Evolutionary conservation across 1,139 yeast species (phyloP).

Genomic region (Eremothecium cymbalariae): DNA sequence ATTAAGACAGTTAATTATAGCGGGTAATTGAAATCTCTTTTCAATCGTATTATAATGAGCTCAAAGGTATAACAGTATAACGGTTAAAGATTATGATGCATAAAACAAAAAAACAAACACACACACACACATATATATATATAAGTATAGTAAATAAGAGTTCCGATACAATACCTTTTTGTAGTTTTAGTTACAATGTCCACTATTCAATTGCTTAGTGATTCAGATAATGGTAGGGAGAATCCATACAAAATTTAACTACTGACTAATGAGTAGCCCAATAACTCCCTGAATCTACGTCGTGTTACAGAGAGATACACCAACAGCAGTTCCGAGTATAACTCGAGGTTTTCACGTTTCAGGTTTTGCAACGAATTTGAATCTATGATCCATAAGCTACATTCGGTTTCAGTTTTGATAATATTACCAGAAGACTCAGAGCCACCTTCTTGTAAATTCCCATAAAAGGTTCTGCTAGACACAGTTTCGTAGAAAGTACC

Average conservation of each 20-base stretch:
- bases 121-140: not conserved
- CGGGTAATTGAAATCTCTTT: too few species aligned
- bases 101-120: too few species aligned
- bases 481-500: constrained; percentile 66
- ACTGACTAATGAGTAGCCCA: constrained; percentile 61
- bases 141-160: not conserved
- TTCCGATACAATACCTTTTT: too few species aligned
- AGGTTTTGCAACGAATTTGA: constrained; percentile 40
- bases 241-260: constrained; percentile 5
- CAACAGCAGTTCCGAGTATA: constrained; percentile 62
- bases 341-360: constrained; percentile 35
- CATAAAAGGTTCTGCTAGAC: constrained; percentile 86
- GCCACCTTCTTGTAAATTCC: constrained; percentile 33
- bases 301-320: constrained; percentile 60
- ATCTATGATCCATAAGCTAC: constrained; percentile 67
- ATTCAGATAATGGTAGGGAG: not conserved
- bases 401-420: constrained; percentile 42
- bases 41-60: too few species aligned
- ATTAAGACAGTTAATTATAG: too few species aligned
- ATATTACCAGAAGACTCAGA: constrained; percentile 17
- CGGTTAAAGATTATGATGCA: too few species aligned
- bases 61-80: too few species aligned
- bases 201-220: too few species aligned
- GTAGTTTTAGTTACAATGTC: too few species aligned
- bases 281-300: constrained; percentile 64